These are phyloP conservation scores for Penicillium paxilli DNA, from an alignment of 495 filamentous ascomycete genomes.

Conservation along the genomic window DNA sequence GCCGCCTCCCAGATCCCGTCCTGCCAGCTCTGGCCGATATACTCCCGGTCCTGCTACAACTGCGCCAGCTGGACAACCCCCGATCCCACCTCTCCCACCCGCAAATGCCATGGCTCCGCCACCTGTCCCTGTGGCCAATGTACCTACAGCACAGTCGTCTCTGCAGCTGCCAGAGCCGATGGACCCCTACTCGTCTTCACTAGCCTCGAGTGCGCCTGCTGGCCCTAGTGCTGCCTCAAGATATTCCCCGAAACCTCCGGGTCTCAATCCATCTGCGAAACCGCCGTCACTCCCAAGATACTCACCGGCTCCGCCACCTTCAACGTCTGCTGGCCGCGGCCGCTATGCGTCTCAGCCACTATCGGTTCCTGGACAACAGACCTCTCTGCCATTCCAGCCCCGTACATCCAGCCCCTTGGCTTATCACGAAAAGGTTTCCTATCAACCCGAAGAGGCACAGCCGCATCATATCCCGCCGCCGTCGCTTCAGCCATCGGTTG, in stretches of 20 bases:
- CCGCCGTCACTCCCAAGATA: constrained; percentile 37
- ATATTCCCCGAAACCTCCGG: constrained; percentile 42
- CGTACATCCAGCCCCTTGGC: constrained; percentile 85
- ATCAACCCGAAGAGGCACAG: constrained; percentile 30
- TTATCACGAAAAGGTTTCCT: constrained; percentile 51
- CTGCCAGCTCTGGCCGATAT: constrained; percentile 50
- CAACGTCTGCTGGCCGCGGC: constrained; percentile 41
- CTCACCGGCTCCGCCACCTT: constrained; percentile 36
- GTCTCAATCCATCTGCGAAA: constrained; percentile 30
- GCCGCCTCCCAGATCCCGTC: constrained; percentile 52
- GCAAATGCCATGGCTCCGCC: constrained; percentile 4
- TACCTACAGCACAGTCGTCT: constrained; percentile 24
- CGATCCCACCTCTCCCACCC: constrained; percentile 6
- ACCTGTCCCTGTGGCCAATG: neutral
- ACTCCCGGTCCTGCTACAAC: constrained; percentile 42
- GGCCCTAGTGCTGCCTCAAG: constrained; percentile 36
- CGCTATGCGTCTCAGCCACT: constrained; percentile 53
- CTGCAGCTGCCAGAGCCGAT: constrained; percentile 58
- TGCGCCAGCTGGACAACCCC: constrained; percentile 7
- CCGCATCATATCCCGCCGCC: constrained; percentile 22
- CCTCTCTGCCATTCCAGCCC: constrained; percentile 69
- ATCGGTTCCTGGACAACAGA: constrained; percentile 39
- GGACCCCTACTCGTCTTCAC: constrained; percentile 59
- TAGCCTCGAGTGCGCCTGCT: constrained; percentile 39
- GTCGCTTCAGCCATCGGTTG: constrained; percentile 28